phyloP scores from a whole-genome alignment of 768 basidiomycete species.

The Panus rudis region DNA sequence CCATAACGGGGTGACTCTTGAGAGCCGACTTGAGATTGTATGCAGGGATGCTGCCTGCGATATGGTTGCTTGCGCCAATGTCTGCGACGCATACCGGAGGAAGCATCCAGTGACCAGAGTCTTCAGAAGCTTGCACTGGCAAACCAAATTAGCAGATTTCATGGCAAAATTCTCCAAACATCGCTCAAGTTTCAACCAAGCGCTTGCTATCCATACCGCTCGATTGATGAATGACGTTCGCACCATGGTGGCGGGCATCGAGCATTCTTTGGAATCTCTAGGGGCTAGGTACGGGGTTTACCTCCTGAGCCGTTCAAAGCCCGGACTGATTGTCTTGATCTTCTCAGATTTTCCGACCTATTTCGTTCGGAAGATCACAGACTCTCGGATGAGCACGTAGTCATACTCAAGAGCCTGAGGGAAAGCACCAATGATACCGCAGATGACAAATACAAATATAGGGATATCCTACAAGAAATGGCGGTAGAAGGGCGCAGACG shows the following conservation, averaged over 20 bases:
- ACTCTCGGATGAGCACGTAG: too few relatives aligned
- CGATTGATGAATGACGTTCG: constrained; percentile 1
- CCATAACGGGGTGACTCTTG: constrained; percentile 26
- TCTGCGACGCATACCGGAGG: constrained; percentile 36
- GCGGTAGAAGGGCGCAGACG: too few relatives aligned
- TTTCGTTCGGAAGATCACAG: too few relatives aligned
- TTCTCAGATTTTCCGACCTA: too few relatives aligned
- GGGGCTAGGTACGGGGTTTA: too few relatives aligned
- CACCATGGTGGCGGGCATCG: neutral
- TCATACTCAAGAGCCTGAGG: too few relatives aligned
- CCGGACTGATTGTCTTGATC: too few relatives aligned
- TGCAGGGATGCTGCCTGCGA: constrained; percentile 29
- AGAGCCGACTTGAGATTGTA: constrained; percentile 25
- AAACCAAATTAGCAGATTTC: constrained; percentile 29
- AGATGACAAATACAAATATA: too few relatives aligned
- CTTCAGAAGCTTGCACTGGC: constrained; percentile 29
- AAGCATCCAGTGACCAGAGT: constrained; percentile 35
- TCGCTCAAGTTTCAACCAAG: constrained; percentile 28
- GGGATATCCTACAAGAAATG: too few relatives aligned
- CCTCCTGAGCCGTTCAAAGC: too few relatives aligned
- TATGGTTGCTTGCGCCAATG: constrained; percentile 36
- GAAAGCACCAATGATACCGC: too few relatives aligned
- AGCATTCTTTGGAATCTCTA: too few relatives aligned
- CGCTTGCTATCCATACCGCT: constrained; percentile 32
- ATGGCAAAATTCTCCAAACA: constrained; percentile 28